A percentile compares a stretch with the other conserved stretches of the same genome.
Conservation (phyloP, 371 early-diverging fungal species). For the Cokeromyces recurvatus region DNA sequence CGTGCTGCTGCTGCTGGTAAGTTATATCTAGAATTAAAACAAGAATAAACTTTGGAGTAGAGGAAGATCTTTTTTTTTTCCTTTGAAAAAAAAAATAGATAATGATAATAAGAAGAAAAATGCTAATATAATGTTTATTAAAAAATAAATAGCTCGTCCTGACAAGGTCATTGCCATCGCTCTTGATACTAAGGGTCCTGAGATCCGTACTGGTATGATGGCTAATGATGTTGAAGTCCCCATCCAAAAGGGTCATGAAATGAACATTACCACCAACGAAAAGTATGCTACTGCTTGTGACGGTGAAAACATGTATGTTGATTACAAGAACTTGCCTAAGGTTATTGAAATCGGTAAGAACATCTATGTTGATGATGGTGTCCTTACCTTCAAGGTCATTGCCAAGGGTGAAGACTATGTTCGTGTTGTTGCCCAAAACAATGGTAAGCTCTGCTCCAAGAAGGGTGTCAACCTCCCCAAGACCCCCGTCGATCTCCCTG, state of each 20-base stretch:
- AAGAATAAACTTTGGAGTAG: neutral
- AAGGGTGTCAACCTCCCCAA: conserved; percentile 88
- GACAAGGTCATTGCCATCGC: conserved; percentile 69
- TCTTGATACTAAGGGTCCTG: conserved; percentile 85
- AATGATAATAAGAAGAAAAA: too few species aligned
- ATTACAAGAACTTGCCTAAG: conserved; percentile 81
- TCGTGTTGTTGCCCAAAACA: conserved; percentile 67
- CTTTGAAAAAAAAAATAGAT: too few species aligned
- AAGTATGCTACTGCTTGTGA: conserved; percentile 58
- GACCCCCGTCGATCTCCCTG: conserved; percentile 79
- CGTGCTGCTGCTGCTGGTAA: conserved; percentile 57
- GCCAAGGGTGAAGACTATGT: conserved; percentile 53
- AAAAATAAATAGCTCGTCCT: conserved; percentile 16
- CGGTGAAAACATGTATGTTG: conserved; percentile 72
- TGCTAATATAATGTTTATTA: too few species aligned
- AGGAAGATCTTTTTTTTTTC: neutral
- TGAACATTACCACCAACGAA: conserved; percentile 77
- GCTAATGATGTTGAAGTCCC: conserved; percentile 57
- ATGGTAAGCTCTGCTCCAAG: conserved; percentile 64
- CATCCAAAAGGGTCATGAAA: conserved; percentile 59
- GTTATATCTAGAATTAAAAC: too few species aligned
- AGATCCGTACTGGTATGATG: conserved; percentile 81
- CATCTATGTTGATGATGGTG: conserved; percentile 83
- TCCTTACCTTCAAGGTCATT: conserved; percentile 75
- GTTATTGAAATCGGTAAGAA: conserved; percentile 72